Base-by-base conservation (phyloP, 2,329 filamentous ascomycete genomes). In the Aspergillus glaucus region DNA sequence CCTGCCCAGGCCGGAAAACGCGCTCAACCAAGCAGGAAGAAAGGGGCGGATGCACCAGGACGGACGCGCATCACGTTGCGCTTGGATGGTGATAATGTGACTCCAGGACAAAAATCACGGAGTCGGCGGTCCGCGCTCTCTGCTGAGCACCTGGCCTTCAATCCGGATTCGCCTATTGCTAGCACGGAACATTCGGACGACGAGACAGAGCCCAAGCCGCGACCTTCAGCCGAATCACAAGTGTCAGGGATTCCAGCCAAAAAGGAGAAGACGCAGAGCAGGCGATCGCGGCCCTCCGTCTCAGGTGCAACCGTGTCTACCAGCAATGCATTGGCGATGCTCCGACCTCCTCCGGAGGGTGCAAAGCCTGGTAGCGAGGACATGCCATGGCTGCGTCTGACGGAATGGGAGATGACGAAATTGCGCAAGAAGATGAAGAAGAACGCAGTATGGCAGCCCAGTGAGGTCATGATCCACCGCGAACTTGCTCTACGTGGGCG, bases 381-480 rank as follows among this genome's bases (percentile, higher is more conserved):
- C 67, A 69, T 77, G 51, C 82, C 82, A 2, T 85, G 82, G 82
- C 72, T 81, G 57, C 79, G 80, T 49, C 67, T 85, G 53, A 85
- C 82, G 2, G 81, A 84, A 55, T 85, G 78, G 70, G 82, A 85
- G 59, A 82, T 85, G 80, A 82, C 81, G 4, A 80, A 79, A 45
- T 65, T 85, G 21, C 75, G 82, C 46, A 85, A 85, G 65, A 77
- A 80, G 55, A 85, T 85, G 82, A 85, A 85, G 71, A 85, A 85
- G 71, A 85, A 85, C 53, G 80, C 81, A 5, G 76, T 82, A n/a
- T 85, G 82, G 82, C 78, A 80, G 41, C 82, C 82, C 1, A 84
- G 80, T 54, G 79, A 81, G 51, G 80, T 82, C 9, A 85, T 85
- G 82, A 81, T 85, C 43, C 74, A 79, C 49, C 77, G 81, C 28